phyloP scores from a whole-genome alignment of 164 flowering plant species.

The Tetrastigma voinierianum region DNA sequence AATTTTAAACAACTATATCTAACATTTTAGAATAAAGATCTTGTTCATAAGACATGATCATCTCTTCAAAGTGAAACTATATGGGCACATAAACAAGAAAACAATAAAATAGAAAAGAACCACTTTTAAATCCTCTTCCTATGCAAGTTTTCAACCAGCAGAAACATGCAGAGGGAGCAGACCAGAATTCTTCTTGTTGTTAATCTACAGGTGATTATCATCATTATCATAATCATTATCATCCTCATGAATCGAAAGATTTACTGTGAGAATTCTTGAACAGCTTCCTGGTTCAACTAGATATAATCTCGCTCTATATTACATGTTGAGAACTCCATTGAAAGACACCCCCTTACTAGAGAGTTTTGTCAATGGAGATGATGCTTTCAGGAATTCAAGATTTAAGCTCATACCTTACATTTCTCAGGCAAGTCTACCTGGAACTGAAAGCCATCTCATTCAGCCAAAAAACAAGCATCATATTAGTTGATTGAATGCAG shows the following conservation, averaged over 20 bases:
- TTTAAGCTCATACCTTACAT: constrained; percentile 63
- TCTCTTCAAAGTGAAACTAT: not conserved
- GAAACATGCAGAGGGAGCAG: constrained; percentile 81
- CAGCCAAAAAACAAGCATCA: not conserved
- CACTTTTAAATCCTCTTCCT: no score
- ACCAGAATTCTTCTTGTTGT: constrained; percentile 81
- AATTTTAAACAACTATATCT: not conserved
- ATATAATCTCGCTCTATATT: constrained; percentile 46
- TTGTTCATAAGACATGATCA: not conserved
- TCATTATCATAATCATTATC: not conserved
- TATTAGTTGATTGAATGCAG: no score
- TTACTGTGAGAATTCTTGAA: not conserved
- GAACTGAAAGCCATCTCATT: not conserved
- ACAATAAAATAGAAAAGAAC: no score
- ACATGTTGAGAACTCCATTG: constrained; percentile 47
- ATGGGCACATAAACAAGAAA: not conserved
- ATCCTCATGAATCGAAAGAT: constrained; percentile 8
- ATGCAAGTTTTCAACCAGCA: constrained; percentile 22
- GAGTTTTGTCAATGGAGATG: constrained; percentile 57
- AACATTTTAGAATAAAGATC: not conserved
- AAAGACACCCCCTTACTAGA: constrained; percentile 44
- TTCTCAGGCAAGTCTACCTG: constrained; percentile 35
- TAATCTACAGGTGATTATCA: constrained; percentile 69
- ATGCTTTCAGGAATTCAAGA: constrained; percentile 58
- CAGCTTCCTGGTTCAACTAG: constrained; percentile 55